Evolutionary conservation across 306 rosid genomes (phyloP), one percentile per base, ranked within the genome.

Genomic region (Canavalia ensiformis): DNA sequence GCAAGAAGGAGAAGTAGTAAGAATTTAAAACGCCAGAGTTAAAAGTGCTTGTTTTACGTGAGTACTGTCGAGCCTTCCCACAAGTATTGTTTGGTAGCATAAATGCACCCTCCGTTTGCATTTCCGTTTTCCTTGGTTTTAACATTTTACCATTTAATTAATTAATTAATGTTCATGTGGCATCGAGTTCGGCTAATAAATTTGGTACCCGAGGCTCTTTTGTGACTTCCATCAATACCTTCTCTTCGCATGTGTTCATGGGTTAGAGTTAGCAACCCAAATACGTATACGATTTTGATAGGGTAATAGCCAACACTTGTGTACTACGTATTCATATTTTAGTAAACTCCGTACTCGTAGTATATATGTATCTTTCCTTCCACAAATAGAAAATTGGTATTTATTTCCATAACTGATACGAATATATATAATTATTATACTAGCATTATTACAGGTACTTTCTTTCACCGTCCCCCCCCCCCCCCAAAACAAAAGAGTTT

Each of bases 171-270:
- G 83, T 74, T 50, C 78, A 33, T 71, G 60, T 83, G 37, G 45
- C 9, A 28, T 72, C 9, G 29, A 76, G 69, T 72, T 77, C 58
- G 37, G 59, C 46, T 68, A 77, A 83, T 92, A 89, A 89, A 92
- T 90, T 78, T 35, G 63, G 35, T 46, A 81, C 83, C 86, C 45
- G 67, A 37, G 77, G 39, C 44, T 74, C 80, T 82, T 59, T 67
- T 89, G 93, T 90, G 95, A 92, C 87, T 82, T 11, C 82, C 90
- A 90, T 90, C 68, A 90, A 90, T 88, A 65, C 77, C 62, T 30
- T 11, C 79, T 8, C 6, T 12, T 11, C 10, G 10, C 66, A 9
- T 11, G 3, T 18, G 41, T 50, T 47, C 41, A 46, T 41, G 68
- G 30, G 44, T 46, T 74, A 9, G 18, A 13, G 41, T 2, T 37